Evolutionary conservation across 177 flowering plant species (phyloP).

Genomic region (Vitis hybrid): DNA sequence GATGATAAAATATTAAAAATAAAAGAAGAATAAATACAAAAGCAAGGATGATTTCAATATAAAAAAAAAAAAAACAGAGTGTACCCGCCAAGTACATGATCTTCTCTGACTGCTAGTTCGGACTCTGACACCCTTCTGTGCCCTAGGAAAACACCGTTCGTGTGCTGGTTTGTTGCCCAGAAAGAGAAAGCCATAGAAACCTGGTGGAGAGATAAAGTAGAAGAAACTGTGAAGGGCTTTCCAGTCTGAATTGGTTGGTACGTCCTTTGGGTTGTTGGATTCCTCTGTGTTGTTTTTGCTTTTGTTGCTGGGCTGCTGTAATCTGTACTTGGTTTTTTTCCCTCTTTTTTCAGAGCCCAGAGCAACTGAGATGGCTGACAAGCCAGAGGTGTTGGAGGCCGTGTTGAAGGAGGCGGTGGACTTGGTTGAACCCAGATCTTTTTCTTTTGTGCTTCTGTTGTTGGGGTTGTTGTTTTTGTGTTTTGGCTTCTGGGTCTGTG

Average conservation of each 20-base stretch:
- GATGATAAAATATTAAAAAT: no score
- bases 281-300: no score
- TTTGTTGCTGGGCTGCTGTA: neutral
- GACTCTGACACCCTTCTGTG: neutral
- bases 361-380: conserved; percentile 24
- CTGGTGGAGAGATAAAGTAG: neutral
- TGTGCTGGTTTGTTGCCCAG: no score
- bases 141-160: conserved; percentile 14
- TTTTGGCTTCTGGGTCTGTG: conserved; percentile 4
- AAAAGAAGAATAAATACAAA: no score
- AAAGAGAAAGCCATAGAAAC: neutral
- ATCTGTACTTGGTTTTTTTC: neutral
- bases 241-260: neutral
- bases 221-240: neutral
- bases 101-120: neutral
- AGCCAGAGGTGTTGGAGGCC: conserved; percentile 39
- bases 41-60: neutral
- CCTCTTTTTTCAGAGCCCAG: neutral
- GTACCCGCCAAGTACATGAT: conserved; percentile 29
- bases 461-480: neutral
- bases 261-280: no score
- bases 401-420: conserved; percentile 57
- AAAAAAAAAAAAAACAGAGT: neutral
- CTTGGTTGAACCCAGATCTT: conserved; percentile 32
- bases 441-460: neutral